Conservation (phyloP, 345 rosid genomes). For the Lumnitzera littorea region DNA sequence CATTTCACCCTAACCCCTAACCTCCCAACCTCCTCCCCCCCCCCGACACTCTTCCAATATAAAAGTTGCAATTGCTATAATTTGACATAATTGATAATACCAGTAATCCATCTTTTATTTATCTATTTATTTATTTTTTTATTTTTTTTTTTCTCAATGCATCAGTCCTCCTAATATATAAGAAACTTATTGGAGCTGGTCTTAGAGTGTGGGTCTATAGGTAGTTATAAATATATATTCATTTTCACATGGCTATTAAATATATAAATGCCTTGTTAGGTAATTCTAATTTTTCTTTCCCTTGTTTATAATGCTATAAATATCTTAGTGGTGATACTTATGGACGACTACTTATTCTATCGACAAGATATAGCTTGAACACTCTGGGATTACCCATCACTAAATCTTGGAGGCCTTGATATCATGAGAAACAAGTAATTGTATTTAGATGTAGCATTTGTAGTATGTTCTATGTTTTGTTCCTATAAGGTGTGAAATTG, state of each 20-base stretch:
- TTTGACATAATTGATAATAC: neutral
- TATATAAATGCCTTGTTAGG: neutral
- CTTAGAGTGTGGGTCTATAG: conserved; percentile 88
- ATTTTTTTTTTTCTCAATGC: conserved; percentile 6
- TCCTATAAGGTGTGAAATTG: no score
- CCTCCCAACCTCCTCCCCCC: no score
- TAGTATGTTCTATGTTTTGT: no score
- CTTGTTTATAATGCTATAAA: conserved; percentile 2
- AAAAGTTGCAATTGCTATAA: neutral
- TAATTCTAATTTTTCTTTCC: neutral
- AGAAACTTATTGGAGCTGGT: conserved; percentile 69
- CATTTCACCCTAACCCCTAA: neutral
- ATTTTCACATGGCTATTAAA: neutral
- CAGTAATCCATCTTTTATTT: neutral
- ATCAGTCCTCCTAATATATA: conserved; percentile 78
- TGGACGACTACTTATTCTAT: conserved; percentile 86
- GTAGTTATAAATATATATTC: conserved; percentile 15
- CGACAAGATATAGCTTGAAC: conserved; percentile 72
- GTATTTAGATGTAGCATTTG: neutral
- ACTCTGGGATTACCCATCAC: conserved; percentile 48
- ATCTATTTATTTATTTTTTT: no score
- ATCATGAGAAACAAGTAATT: conserved; percentile 63
- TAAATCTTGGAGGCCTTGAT: conserved; percentile 87
- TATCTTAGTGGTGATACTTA: conserved; percentile 84
- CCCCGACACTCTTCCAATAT: neutral